These are phyloP conservation scores for Gentiana straminea DNA, from an alignment of 257 asterid genomes.

Conservation along the genomic window DNA sequence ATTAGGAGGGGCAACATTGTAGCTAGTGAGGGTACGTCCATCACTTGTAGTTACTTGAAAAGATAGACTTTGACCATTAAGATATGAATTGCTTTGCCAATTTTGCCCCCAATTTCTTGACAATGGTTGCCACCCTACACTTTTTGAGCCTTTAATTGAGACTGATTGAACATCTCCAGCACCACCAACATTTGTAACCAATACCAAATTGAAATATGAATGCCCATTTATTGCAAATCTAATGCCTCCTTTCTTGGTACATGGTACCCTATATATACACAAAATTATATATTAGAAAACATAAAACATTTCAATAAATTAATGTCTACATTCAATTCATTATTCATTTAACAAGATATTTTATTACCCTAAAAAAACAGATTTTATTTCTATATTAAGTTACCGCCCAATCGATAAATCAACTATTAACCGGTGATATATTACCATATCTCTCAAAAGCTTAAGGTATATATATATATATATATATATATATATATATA, in stretches of 20 bases:
- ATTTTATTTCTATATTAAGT: no score
- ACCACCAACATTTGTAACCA: constrained; percentile 78
- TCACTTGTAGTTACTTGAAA: constrained; percentile 75
- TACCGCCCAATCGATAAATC: no score
- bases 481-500: no score
- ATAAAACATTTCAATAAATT: background rate
- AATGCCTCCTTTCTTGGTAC: constrained; percentile 70
- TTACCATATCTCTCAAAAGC: no score
- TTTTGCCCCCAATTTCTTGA: constrained; percentile 96
- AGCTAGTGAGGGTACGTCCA: constrained; percentile 51
- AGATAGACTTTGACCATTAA: constrained; percentile 67
- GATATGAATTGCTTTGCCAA: constrained; percentile 80
- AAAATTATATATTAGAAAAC: no score
- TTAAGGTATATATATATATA: no score
- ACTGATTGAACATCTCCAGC: constrained; percentile 79
- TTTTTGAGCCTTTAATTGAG: constrained; percentile 59
- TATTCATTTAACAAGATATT: no score
- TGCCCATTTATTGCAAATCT: constrained; percentile 87
- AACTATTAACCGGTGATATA: no score
- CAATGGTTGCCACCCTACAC: constrained; percentile 79
- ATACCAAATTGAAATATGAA: constrained; percentile 73
- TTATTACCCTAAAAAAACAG: no score
- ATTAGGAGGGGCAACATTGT: constrained; percentile 46
- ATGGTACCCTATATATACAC: constrained; percentile 61
- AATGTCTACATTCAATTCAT: no score